These are phyloP conservation scores for Rhododendron simsii DNA, from an alignment of 148 eudicot species.

Conservation along the genomic window DNA sequence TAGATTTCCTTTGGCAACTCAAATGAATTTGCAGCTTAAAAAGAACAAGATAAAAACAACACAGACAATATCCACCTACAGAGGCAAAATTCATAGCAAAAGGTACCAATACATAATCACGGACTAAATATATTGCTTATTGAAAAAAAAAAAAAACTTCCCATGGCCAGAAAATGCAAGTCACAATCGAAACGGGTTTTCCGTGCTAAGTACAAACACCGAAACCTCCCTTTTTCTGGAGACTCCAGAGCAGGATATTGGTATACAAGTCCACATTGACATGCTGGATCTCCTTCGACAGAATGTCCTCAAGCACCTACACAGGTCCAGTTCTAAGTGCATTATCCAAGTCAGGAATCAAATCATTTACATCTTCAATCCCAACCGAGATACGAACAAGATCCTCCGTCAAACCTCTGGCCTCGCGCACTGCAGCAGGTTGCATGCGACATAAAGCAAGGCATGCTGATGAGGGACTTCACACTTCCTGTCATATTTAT, in stretches of 20 bases:
- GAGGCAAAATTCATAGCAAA: too few relatives aligned
- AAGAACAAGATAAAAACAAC: too few relatives aligned
- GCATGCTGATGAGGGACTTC: constrained; percentile 96
- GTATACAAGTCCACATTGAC: too few relatives aligned
- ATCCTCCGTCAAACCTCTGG: constrained; percentile 86
- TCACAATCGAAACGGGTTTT: background rate
- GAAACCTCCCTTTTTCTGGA: background rate
- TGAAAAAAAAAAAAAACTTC: background rate
- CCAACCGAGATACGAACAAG: constrained; percentile 93
- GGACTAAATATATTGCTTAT: background rate
- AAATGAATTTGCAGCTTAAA: too few relatives aligned
- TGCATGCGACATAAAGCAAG: constrained; percentile 99
- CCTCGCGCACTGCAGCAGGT: constrained; percentile 73
- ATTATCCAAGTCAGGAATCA: constrained; percentile 74
- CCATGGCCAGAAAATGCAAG: background rate
- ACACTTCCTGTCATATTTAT: constrained; percentile 59
- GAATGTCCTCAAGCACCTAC: background rate
- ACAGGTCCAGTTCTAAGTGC: constrained; percentile 76
- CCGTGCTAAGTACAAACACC: background rate
- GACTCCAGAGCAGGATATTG: background rate
- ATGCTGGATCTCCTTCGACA: background rate
- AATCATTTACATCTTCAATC: constrained; percentile 80
- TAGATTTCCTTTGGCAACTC: too few relatives aligned
- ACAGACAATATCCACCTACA: too few relatives aligned
- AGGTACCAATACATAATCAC: background rate